Evolutionary conservation across 768 basidiomycete genomes (phyloP), one percentile per base, ranked within the genome.

Genomic region (Suillus subluteus): DNA sequence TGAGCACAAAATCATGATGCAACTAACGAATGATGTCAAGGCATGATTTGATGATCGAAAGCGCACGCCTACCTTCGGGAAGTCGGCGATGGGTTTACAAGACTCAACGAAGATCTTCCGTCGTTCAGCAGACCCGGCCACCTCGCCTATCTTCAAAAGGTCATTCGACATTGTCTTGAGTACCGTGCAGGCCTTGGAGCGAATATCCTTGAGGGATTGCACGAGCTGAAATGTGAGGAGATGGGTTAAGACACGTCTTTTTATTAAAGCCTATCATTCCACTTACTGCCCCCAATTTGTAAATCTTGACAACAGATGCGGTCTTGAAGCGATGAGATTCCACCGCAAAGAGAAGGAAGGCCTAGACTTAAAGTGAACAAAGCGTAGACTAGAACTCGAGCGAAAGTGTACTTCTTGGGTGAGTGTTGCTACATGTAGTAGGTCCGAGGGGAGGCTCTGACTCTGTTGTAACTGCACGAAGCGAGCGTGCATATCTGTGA

Each of bases 271-370:
- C 32, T 32, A 21, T 21, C 26, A 61, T 43, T 7, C 62, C 30
- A 81, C 88, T 71, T 73, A 94, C 92, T 68, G 82, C 81, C 54
- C 90, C 89, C 55, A 91, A 84, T 74, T 90, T 94, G 76, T 94
- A 85, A 46, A 86, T 82, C 74, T 92, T 93, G 50, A 90, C 84
- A 21, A 91, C 82, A 0, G 89, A 86, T 4, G 87, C 76, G 9
- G 87, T 77, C 74, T 91, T 93, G 82, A 94, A 95, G 15, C 93
- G 87, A 62, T 86, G 71, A 0, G 88, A 89, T 73, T 89, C 90
- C n/a, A 91, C 80, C 26, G 82, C 78, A 67, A 95, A 84, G 2
- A 95, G 78, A 55, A 93, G 81, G 71, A 92, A 87, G 3, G 90
- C 93, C 92, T 94, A 61, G 15, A 46, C 64, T 21, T 16, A 54